These are phyloP conservation scores for Psilocybe sp. DNA, from an alignment of 768 basidiomycete genomes.

Conservation along the genomic window DNA sequence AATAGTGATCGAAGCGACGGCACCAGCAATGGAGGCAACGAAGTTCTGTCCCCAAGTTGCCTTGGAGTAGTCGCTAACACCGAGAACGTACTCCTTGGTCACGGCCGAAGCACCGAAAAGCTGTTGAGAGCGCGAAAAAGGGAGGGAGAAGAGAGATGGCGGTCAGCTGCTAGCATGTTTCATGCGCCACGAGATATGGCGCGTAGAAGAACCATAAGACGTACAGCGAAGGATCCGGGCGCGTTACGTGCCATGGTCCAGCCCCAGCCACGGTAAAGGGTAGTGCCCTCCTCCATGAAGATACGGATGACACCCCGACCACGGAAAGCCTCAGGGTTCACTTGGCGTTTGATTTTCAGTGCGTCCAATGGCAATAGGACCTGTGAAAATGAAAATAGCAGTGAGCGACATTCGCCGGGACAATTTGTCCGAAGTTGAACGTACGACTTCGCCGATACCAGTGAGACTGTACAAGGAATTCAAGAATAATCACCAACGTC, in stretches of 20 bases:
- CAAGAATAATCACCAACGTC: conserved; percentile 3
- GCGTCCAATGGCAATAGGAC: conserved; percentile 95
- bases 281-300: conserved; percentile 86
- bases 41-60: conserved; percentile 99
- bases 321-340: conserved; percentile 97
- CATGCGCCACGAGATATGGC: not conserved
- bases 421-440: conserved; percentile 18
- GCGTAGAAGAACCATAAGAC: conserved; percentile 23
- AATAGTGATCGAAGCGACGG: conserved; percentile 91
- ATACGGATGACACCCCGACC: conserved; percentile 90
- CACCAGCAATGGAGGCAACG: conserved; percentile 90
- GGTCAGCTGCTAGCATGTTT: not conserved
- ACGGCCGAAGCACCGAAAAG: conserved; percentile 96
- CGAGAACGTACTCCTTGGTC: conserved; percentile 91
- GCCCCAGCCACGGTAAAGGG: conserved; percentile 96
- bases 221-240: conserved; percentile 89
- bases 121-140: conserved; percentile 33
- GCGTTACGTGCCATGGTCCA: conserved; percentile 99
- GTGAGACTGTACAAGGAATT: conserved; percentile 50
- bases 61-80: conserved; percentile 83
- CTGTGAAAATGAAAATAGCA: conserved; percentile 27
- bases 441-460: conserved; percentile 92
- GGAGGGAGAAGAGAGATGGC: not conserved
- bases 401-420: not conserved
- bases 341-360: conserved; percentile 98